These are phyloP conservation scores for Malus asiatica DNA, from an alignment of 306 rosid genomes.

Conservation along the genomic window DNA sequence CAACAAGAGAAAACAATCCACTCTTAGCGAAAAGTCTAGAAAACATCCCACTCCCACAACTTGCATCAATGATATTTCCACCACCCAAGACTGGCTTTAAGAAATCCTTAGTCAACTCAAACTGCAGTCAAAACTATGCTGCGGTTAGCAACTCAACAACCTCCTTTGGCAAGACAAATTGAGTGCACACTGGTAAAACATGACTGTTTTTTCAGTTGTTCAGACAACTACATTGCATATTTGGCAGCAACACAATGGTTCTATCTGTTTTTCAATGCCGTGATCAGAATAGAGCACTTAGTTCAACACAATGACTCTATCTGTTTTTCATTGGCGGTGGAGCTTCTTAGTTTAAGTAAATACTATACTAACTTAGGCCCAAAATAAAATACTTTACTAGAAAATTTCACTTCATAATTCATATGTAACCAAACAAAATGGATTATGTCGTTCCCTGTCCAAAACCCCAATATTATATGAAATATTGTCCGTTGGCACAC, in stretches of 20 bases:
- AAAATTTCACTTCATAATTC: background rate
- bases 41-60: constrained; percentile 91
- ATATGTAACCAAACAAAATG: background rate
- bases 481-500: background rate
- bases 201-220: background rate
- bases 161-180: background rate
- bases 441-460: background rate
- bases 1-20: constrained; percentile 66
- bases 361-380: background rate
- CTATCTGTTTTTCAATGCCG: background rate
- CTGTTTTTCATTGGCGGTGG: background rate
- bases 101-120: constrained; percentile 62
- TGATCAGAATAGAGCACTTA: background rate
- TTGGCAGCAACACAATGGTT: background rate
- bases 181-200: background rate
- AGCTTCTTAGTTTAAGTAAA: background rate
- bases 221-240: background rate
- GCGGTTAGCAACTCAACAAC: constrained; percentile 1
- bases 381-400: background rate
- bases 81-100: constrained; percentile 73
- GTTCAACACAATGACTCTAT: background rate
- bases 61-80: constrained; percentile 85
- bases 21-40: constrained; percentile 87
- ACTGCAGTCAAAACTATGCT: constrained; percentile 51
- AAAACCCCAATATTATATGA: background rate